Percentiles rank a stretch among this genome's conserved stretches.
These are phyloP conservation scores for Corymbia citriodora DNA, from an alignment of 441 rosid species.

Conservation along the genomic window DNA sequence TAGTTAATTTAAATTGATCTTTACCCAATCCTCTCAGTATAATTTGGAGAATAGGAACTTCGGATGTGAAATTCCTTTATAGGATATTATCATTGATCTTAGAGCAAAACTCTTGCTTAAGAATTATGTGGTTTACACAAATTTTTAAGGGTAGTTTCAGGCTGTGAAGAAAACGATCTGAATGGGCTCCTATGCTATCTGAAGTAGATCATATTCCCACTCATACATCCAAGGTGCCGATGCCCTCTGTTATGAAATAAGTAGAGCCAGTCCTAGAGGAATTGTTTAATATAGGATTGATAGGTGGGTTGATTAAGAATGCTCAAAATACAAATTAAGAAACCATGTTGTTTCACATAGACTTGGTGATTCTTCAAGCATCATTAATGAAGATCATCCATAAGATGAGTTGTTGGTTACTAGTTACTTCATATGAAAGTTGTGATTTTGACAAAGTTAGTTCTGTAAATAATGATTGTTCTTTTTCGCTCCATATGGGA, in stretches of 20 bases:
- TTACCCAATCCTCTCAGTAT: background rate
- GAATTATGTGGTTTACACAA: background rate
- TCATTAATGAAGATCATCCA: background rate
- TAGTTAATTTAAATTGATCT: background rate
- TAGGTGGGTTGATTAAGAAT: background rate
- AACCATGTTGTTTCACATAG: background rate
- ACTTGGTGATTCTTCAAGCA: background rate
- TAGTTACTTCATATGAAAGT: background rate
- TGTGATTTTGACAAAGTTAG: background rate
- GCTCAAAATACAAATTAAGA: background rate
- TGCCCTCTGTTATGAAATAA: background rate
- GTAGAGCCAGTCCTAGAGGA: background rate
- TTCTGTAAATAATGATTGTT: background rate
- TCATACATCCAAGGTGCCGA: background rate
- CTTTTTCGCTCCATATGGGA: background rate
- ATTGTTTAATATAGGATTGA: background rate
- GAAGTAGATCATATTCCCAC: background rate
- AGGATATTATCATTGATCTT: background rate
- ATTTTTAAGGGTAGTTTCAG: background rate
- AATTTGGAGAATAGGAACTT: background rate
- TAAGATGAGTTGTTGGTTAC: background rate
- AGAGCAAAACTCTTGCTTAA: background rate
- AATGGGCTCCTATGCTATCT: background rate
- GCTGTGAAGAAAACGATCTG: background rate
- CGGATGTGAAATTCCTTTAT: background rate